Evolutionary conservation across 768 basidiomycete species (phyloP).

Genomic region (Termitomyces sp.): DNA sequence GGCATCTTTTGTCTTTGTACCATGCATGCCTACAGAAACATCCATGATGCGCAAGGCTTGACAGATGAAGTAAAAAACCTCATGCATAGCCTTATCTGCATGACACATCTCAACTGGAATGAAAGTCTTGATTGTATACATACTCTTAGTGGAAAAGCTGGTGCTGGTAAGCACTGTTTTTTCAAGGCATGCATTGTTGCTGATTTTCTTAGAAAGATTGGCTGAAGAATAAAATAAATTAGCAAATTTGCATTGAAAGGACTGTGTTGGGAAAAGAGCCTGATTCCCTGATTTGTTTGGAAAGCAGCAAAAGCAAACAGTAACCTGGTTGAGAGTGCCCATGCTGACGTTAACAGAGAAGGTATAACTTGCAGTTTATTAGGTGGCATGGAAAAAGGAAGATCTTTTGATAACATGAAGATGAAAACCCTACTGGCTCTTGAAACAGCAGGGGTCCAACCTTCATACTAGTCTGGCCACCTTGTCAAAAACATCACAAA

Average conservation of each 20-base stretch:
- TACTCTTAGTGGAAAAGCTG: conserved; percentile 16
- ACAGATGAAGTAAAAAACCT: conserved; percentile 9
- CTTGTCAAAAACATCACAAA: background rate
- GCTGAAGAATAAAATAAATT: conserved; percentile 18
- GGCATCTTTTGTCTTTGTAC: conserved; percentile 16
- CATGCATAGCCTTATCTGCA: conserved; percentile 21
- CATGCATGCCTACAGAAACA: conserved; percentile 18
- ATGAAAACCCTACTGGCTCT: background rate
- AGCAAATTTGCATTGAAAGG: too few relatives aligned
- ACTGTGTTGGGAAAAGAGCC: too few relatives aligned
- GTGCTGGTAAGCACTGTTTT: conserved; percentile 6
- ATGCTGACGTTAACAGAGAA: conserved; percentile 21
- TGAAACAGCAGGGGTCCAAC: background rate
- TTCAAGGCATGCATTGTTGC: too few relatives aligned
- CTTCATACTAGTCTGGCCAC: too few relatives aligned
- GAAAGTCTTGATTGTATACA: conserved; percentile 11
- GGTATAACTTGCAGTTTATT: conserved; percentile 13
- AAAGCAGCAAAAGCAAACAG: too few relatives aligned
- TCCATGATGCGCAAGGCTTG: conserved; percentile 9
- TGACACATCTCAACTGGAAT: conserved; percentile 16
- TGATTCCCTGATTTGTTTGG: too few relatives aligned
- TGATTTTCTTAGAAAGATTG: too few relatives aligned
- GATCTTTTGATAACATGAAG: background rate
- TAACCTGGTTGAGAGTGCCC: conserved; percentile 20
- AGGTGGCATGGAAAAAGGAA: background rate